Percentiles rank a stretch among this genome's conserved stretches.
These are phyloP conservation scores for Pseudomonodictys pantanalensis DNA, from an alignment of 495 filamentous ascomycete genomes.

Conservation along the genomic window DNA sequence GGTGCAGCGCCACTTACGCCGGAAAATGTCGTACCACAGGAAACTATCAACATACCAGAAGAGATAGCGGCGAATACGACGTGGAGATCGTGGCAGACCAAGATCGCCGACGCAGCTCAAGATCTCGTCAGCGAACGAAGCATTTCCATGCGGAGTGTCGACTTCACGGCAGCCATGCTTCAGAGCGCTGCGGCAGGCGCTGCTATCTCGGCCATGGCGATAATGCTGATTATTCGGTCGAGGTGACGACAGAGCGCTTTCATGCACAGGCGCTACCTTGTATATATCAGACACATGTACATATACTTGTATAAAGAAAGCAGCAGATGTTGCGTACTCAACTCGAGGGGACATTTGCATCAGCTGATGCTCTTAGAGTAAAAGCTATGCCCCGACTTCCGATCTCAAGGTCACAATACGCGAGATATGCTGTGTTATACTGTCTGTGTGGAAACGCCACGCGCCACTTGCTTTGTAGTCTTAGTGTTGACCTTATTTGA, in stretches of 20 bases:
- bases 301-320: no score
- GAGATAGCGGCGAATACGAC: not conserved
- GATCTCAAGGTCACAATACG: no score
- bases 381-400: no score
- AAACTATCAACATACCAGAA: constrained; percentile 16
- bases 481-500: no score
- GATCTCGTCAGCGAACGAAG: constrained; percentile 70
- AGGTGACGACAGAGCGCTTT: constrained; percentile 33
- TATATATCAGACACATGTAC: no score
- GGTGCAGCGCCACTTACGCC: not conserved
- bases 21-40: not conserved
- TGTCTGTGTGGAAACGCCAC: no score
- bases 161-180: constrained; percentile 67
- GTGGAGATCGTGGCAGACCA: constrained; percentile 11
- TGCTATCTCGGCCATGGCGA: constrained; percentile 57
- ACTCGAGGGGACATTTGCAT: no score
- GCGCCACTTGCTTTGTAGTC: no score
- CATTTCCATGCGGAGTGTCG: constrained; percentile 66
- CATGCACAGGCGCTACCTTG: not conserved
- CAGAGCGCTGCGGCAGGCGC: constrained; percentile 74
- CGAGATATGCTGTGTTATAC: no score
- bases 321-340: no score
- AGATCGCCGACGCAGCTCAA: not conserved
- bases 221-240: constrained; percentile 54
- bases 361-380: no score